Evolutionary conservation across 192 early-diverging fungal species (phyloP).

Genomic region (Coemansia sp.): DNA sequence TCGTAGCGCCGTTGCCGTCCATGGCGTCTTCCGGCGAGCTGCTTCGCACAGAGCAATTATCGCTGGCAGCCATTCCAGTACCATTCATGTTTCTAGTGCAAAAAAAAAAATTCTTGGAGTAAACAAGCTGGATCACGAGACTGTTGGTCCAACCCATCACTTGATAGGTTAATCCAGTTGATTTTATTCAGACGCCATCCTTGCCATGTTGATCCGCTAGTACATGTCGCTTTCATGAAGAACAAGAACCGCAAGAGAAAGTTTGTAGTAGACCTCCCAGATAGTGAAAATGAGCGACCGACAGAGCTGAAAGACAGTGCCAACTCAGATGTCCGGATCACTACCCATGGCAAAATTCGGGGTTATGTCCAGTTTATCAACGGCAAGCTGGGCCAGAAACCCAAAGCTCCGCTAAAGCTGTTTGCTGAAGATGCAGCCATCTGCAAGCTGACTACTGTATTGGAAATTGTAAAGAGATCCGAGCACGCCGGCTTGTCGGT

Average conservation of each 20-base stretch:
- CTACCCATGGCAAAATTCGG: slow-evolving; percentile 37
- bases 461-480: slow-evolving; percentile 40
- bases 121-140: too few relatives aligned
- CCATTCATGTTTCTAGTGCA: too few relatives aligned
- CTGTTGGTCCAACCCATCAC: too few relatives aligned
- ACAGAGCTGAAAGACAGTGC: not conserved
- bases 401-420: slow-evolving; percentile 4
- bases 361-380: slow-evolving; percentile 24
- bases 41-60: too few relatives aligned
- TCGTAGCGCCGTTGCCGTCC: too few relatives aligned
- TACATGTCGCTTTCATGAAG: slow-evolving; percentile 8
- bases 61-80: too few relatives aligned
- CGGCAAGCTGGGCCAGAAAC: slow-evolving; percentile 6
- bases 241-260: slow-evolving; percentile 15
- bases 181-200: too few relatives aligned
- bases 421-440: slow-evolving; percentile 42
- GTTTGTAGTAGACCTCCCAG: not conserved
- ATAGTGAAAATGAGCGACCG: not conserved
- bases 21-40: too few relatives aligned
- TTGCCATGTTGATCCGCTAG: too few relatives aligned
- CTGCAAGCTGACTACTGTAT: slow-evolving; percentile 34
- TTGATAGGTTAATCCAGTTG: too few relatives aligned
- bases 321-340: slow-evolving; percentile 34
- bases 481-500: slow-evolving; percentile 2
- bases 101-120: too few relatives aligned